phyloP scores from a whole-genome alignment of 371 early-diverging fungal species.

The Massospora cicadina region DNA sequence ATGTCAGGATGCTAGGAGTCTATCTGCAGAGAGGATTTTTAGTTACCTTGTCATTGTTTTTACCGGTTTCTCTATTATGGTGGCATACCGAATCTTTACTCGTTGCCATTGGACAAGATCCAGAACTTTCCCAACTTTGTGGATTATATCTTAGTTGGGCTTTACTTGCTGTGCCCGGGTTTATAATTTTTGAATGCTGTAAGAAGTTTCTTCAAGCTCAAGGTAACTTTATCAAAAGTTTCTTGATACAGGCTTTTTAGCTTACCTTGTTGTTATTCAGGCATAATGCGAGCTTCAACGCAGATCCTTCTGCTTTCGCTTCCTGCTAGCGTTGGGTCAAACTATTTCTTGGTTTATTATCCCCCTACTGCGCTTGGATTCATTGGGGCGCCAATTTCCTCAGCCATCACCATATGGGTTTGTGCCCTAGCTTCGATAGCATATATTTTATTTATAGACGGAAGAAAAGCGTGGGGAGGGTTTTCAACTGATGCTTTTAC shows the following conservation, averaged over 20 bases:
- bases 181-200: slow-evolving; percentile 56
- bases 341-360: slow-evolving; percentile 53
- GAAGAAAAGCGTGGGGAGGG: slow-evolving; percentile 64
- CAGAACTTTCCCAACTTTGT: slow-evolving; percentile 23
- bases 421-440: slow-evolving; percentile 33
- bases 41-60: slow-evolving; percentile 34
- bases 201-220: slow-evolving; percentile 70
- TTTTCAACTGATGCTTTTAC: slow-evolving; percentile 52
- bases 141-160: slow-evolving; percentile 47
- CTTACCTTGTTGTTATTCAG: slow-evolving; percentile 12
- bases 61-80: slow-evolving; percentile 61
- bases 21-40: slow-evolving; percentile 67
- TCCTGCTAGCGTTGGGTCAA: slow-evolving; percentile 53
- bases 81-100: slow-evolving; percentile 39
- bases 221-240: slow-evolving; percentile 12
- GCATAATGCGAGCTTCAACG: slow-evolving; percentile 63
- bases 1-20: slow-evolving; percentile 52
- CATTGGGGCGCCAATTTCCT: slow-evolving; percentile 72
- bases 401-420: slow-evolving; percentile 52
- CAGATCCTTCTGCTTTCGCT: slow-evolving; percentile 40
- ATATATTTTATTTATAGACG: slow-evolving; percentile 49
- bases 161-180: slow-evolving; percentile 52
- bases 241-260: background rate
- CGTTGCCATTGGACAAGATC: slow-evolving; percentile 31
- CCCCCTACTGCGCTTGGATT: slow-evolving; percentile 45